Percentiles rank a stretch among this genome's conserved stretches.
These are phyloP conservation scores for Myxozyma kluyveri DNA, from an alignment of 805 yeast species.

Conservation along the genomic window DNA sequence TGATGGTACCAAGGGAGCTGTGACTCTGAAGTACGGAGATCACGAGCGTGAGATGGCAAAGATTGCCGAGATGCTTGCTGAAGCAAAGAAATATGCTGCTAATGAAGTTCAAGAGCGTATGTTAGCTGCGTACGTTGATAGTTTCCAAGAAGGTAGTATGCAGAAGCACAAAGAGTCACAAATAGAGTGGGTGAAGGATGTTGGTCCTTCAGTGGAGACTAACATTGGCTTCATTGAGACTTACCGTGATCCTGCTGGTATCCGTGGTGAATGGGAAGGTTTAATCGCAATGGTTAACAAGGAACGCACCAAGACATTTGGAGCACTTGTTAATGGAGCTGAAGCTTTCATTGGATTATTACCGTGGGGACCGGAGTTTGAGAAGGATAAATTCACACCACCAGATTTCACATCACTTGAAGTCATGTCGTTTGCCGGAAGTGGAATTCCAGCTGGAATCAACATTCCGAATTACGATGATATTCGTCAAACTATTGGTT, in stretches of 20 bases:
- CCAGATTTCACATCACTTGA: constrained; percentile 92
- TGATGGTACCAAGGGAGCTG: constrained; percentile 41
- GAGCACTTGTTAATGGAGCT: constrained; percentile 65
- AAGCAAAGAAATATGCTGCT: constrained; percentile 64
- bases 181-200: constrained; percentile 81
- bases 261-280: constrained; percentile 93
- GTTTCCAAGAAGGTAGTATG: constrained; percentile 80
- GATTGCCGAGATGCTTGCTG: constrained; percentile 54
- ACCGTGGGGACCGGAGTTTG: constrained; percentile 77
- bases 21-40: constrained; percentile 72
- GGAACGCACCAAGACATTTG: constrained; percentile 79
- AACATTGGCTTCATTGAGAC: constrained; percentile 91
- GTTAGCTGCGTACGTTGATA: constrained; percentile 62
- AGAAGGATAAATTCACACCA: constrained; percentile 81
- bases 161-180: constrained; percentile 82
- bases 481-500: constrained; percentile 77
- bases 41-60: constrained; percentile 61
- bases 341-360: constrained; percentile 58
- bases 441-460: constrained; percentile 91
- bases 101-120: constrained; percentile 68
- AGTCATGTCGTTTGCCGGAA: constrained; percentile 83
- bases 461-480: constrained; percentile 92
- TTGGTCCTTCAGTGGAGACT: constrained; percentile 73
- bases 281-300: constrained; percentile 86
- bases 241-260: constrained; percentile 87